Percentiles rank a stretch among this genome's conserved stretches.
phyloP scores from a whole-genome alignment of 305 asterid genomes.

The Solanum hybrid region DNA sequence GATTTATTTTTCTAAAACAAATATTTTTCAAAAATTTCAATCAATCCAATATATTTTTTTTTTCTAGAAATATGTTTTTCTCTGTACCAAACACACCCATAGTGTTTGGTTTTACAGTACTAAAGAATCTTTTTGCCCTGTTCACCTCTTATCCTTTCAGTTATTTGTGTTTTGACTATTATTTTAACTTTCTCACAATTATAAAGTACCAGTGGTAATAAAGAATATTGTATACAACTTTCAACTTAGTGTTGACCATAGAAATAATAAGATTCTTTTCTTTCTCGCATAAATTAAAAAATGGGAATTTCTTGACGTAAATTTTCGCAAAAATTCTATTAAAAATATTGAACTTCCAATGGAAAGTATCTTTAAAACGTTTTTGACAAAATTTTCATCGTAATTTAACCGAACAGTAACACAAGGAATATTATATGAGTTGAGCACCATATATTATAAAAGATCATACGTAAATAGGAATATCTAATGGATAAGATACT shows the following conservation, averaged over 20 bases:
- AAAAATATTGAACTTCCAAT: neutral
- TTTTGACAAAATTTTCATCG: neutral
- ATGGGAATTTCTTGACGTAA: neutral
- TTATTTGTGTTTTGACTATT: neutral
- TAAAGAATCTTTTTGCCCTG: neutral
- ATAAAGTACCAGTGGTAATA: neutral
- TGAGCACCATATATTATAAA: neutral
- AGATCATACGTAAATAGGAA: neutral
- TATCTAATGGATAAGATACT: slow-evolving; percentile 4
- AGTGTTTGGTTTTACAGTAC: neutral
- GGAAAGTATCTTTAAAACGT: rapidly evolving
- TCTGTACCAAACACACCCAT: neutral
- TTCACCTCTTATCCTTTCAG: neutral
- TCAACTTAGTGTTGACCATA: neutral
- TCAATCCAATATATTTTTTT: neutral
- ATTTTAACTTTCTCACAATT: neutral
- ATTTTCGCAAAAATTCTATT: neutral
- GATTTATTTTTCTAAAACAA: neutral
- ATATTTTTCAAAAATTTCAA: neutral
- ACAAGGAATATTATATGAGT: neutral
- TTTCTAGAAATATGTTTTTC: neutral
- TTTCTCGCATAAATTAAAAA: neutral
- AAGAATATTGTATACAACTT: neutral
- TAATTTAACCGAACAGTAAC: neutral
- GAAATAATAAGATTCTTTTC: neutral